Base-by-base conservation (phyloP, 2,329 filamentous ascomycete genomes). In the Nannizziopsis arthrosporioides region DNA sequence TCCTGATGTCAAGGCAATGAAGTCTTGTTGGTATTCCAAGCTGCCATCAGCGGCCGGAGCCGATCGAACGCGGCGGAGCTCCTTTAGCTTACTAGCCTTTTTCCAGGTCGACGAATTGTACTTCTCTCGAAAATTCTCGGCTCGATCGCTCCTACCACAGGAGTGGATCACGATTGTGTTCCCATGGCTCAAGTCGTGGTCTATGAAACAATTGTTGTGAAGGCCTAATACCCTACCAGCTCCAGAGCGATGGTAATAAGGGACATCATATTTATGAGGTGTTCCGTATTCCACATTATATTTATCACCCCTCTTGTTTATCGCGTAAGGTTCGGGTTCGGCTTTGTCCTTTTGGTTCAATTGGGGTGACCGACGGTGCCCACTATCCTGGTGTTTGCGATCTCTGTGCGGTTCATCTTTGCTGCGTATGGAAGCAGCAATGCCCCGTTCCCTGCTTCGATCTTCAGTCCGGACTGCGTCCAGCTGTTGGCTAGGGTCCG, bases 251-350 rank as follows among this genome's bases (percentile, higher is more conserved):
- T 74, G 74, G 60, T 93, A 95, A 2, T 66, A 58, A 0, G 88
- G 87, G 9, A 93, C 68, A 47, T 75, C 76, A 54, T 84, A 84
- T 32, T 77, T 78, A 61, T 94, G 80, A 35, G 84, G 73, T 22
- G 77, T 75, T 1, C 85, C 85, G 61, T 89, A 95, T 19, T 75
- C 75, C 39, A 83, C 64, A 54, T 92, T 87, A 42, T 87, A 74
- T 3, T 74, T 70, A 58, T 96, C 90, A 0, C 90, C 89, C 58
- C 79, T 80, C 37, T 71, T 78, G 64, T 96, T 90, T 44, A 85
- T 58, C 39, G 78, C 57, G 61, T 78, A 89, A 2, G 74, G 60
- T 22, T 45, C 42, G 44, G 48, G 11, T 51, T 50, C 40, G 48
- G 37, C 3, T 18, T 38, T 31, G 18, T 39, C 40, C 12, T n/a